Conservation (phyloP, 2,329 filamentous ascomycete genomes). For the Cladosporium cucumerinum region DNA sequence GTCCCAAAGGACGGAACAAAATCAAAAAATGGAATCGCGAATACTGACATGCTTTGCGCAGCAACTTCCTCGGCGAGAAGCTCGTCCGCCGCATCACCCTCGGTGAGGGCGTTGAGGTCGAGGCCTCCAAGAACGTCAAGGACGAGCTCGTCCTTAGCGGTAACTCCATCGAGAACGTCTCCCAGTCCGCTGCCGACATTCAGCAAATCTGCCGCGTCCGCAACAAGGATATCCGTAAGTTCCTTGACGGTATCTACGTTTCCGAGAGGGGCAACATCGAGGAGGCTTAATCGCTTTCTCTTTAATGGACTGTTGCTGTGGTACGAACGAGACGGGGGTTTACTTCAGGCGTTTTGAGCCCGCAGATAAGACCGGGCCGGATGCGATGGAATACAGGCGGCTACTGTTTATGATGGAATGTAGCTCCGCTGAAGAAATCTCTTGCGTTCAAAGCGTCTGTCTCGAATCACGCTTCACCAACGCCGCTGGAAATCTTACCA, state of each 20-base stretch:
- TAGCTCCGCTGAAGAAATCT: slow-evolving; percentile 18
- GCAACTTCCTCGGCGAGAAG: slow-evolving; percentile 99
- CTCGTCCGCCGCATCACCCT: slow-evolving; percentile 89
- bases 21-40: neutral
- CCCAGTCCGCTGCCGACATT: slow-evolving; percentile 97
- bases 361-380: slow-evolving; percentile 15
- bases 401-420: slow-evolving; percentile 15
- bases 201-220: slow-evolving; percentile 99
- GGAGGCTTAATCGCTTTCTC: slow-evolving; percentile 44
- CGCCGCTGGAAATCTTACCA: neutral
- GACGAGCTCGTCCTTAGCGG: slow-evolving; percentile 91
- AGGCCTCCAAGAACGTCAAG: slow-evolving; percentile 89
- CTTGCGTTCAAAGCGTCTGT: slow-evolving; percentile 17
- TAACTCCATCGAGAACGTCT: slow-evolving; percentile 96
- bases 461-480: slow-evolving; percentile 9
- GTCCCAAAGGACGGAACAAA: neutral
- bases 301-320: slow-evolving; percentile 14
- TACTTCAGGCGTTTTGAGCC: slow-evolving; percentile 18
- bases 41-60: slow-evolving; percentile 38
- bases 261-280: slow-evolving; percentile 88
- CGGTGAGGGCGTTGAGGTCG: slow-evolving; percentile 85
- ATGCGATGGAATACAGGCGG: slow-evolving; percentile 16
- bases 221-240: slow-evolving; percentile 99
- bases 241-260: slow-evolving; percentile 99
- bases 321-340: slow-evolving; percentile 13